phyloP scores from a whole-genome alignment of 495 filamentous ascomycete species.

The Durotheca rogersii region DNA sequence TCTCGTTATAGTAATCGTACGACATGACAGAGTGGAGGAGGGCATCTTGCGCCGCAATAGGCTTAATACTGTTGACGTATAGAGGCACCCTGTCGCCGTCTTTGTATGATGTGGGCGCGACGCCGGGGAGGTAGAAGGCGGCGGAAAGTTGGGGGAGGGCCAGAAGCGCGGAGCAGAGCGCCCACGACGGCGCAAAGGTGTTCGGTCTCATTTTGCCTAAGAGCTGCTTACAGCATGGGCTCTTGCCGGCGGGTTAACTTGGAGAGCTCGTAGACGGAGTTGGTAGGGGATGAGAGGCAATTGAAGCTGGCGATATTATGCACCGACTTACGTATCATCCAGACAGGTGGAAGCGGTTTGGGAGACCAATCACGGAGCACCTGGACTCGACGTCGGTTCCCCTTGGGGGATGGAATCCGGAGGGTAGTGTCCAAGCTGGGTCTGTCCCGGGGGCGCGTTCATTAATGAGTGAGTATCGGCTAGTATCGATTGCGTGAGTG shows the following conservation, averaged over 20 bases:
- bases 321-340: conserved; percentile 26
- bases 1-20: conserved; percentile 90
- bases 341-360: conserved; percentile 16
- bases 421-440: neutral
- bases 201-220: conserved; percentile 46
- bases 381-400: conserved; percentile 10
- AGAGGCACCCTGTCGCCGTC: conserved; percentile 75
- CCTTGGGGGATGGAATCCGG: neutral
- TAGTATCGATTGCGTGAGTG: no score
- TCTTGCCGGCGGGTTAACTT: conserved; percentile 4
- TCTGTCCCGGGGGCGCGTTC: no score
- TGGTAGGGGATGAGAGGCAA: neutral
- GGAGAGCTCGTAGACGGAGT: neutral
- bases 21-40: conserved; percentile 87
- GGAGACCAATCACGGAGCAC: conserved; percentile 27
- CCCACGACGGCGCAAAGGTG: conserved; percentile 49
- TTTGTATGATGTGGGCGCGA: conserved; percentile 90
- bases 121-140: conserved; percentile 94
- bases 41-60: conserved; percentile 72
- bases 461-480: no score
- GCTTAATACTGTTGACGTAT: conserved; percentile 88
- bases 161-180: conserved; percentile 48
- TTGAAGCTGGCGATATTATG: neutral
- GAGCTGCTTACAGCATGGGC: conserved; percentile 25
- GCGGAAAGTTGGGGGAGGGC: conserved; percentile 56